Evolutionary conservation across 148 eudicot species (phyloP), one percentile per base, ranked within the genome.

Genomic region (Rhododendron kiyosumense): DNA sequence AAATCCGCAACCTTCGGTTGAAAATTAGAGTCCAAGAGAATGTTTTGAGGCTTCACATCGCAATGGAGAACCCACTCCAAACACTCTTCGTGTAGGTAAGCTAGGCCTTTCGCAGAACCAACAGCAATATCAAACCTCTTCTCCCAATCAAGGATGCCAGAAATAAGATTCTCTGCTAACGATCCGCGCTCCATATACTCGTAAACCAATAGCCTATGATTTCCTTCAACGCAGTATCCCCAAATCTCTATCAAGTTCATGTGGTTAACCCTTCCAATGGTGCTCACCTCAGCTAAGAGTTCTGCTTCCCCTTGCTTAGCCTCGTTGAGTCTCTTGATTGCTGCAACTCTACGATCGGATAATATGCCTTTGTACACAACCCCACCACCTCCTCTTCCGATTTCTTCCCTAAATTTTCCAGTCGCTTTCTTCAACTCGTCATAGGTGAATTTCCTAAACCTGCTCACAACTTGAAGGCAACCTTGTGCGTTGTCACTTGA

Each of bases 391-490:
- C 90, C 92, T 86, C 87, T 63, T 49, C 90, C 92, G 4, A 90
- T 78, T 49, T 88, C 90, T 38, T 88, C 83, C 0, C 74, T 84
- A 65, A 90, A 90, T 26, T 81, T 75, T 20, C 5, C 3, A 2
- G 92, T 84, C 5, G 86, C 87, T 75, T 77, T 87, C 71, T 83
- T 87, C 10, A 91, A 79, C 73, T 93, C 93, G 5, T 28, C 41
- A 54, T 86, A 90, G 7, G 83, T 69, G 75, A 89, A 92, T 54
- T 85, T 91, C 74, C 80, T 89, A 87, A 91, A 92, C 28, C 86
- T 83, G 24, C 80, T 74, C 22, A 86, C 51, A 10, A 84, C 86
- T 59, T 36, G 54, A n/a, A 71, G 34, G 81, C 89, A 90, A 12
- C 49, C 85, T 71, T 84, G 75, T 20, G 17, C 51, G 5, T 3